A percentile compares a stretch with the other conserved stretches of the same genome.
These are phyloP conservation scores for Cyberlindnera veronae DNA, from an alignment of 805 yeast species.

Conservation along the genomic window DNA sequence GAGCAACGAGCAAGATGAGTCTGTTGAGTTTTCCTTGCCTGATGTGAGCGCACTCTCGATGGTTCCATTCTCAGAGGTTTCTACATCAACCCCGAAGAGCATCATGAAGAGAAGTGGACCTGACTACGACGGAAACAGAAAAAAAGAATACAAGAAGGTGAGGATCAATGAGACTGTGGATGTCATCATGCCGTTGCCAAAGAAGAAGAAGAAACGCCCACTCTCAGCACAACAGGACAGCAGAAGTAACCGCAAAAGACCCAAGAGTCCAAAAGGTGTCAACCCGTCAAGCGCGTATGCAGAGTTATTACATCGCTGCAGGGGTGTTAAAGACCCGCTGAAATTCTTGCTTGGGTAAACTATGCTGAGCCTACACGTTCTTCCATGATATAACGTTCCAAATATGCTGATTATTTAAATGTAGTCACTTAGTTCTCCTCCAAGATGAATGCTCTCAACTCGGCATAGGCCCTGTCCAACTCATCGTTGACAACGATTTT, in stretches of 20 bases:
- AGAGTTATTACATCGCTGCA: constrained; percentile 12
- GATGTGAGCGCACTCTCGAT: constrained; percentile 10
- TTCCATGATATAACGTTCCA: neutral
- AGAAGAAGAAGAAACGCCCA: constrained; percentile 4
- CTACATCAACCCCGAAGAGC: constrained; percentile 10
- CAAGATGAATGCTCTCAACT: constrained; percentile 75
- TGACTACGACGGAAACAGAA: neutral
- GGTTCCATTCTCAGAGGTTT: constrained; percentile 1
- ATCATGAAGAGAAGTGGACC: constrained; percentile 8
- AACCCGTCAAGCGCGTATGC: constrained; percentile 3
- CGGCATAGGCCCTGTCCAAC: constrained; percentile 79
- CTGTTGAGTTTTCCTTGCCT: constrained; percentile 4
- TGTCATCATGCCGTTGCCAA: constrained; percentile 2
- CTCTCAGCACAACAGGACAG: constrained; percentile 1
- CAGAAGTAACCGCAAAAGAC: neutral
- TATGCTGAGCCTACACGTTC: no score
- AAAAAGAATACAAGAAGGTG: constrained; percentile 13
- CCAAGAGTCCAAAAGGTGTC: constrained; percentile 2
- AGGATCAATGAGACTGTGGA: constrained; percentile 20
- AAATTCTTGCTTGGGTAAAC: constrained; percentile 4
- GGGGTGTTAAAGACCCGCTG: constrained; percentile 21
- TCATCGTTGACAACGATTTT: constrained; percentile 85
- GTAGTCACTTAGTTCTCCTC: constrained; percentile 24
- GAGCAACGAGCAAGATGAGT: neutral
- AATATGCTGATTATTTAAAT: neutral